Conservation (phyloP, 176 grass and related monocot species). For the Musa acuminata region DNA sequence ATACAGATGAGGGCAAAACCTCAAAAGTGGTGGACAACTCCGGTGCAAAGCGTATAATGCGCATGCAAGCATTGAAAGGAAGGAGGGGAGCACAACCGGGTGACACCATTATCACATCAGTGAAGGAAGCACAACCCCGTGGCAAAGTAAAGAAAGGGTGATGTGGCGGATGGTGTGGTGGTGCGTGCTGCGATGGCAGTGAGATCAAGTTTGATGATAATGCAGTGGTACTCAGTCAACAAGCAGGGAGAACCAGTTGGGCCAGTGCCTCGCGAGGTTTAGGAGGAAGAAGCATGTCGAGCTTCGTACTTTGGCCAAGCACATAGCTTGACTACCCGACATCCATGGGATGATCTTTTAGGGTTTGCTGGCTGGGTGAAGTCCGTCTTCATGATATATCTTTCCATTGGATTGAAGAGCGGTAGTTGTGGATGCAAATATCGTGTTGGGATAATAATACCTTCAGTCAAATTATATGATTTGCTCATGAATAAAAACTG, state of each 20-base stretch:
- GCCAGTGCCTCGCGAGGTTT: conserved; percentile 66
- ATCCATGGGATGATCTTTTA: too few relatives aligned
- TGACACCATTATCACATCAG: conserved; percentile 74
- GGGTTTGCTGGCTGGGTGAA: too few relatives aligned
- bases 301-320: conserved; percentile 73
- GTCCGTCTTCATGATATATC: too few relatives aligned
- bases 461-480: too few relatives aligned
- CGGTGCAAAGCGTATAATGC: conserved; percentile 60
- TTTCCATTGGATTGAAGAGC: too few relatives aligned
- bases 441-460: too few relatives aligned
- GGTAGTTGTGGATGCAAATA: too few relatives aligned
- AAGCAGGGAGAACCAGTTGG: conserved; percentile 91
- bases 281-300: conserved; percentile 94
- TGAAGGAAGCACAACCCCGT: conserved; percentile 82
- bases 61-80: conserved; percentile 54
- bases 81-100: conserved; percentile 46
- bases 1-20: conserved; percentile 79
- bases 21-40: too few relatives aligned
- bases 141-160: conserved; percentile 97
- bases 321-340: conserved; percentile 52
- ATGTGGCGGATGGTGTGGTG: conserved; percentile 89
- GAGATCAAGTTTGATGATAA: conserved; percentile 91
- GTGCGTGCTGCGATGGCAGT: conserved; percentile 75
- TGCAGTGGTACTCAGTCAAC: conserved; percentile 65
- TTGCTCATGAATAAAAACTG: too few relatives aligned